Evolutionary conservation across 257 asterid species (phyloP).

Genomic region (Solanum arcanum): DNA sequence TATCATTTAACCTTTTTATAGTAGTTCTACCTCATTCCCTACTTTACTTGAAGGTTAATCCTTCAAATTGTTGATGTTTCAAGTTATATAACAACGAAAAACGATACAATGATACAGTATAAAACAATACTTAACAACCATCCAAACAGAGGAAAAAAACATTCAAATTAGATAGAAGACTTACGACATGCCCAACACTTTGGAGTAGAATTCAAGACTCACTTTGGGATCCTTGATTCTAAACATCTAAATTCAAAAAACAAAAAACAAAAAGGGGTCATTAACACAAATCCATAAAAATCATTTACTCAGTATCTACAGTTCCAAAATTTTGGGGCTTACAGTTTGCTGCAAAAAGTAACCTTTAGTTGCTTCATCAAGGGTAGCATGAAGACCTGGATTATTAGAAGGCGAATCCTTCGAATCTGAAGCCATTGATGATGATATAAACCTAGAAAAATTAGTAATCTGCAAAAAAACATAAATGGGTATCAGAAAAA

Average conservation of each 20-base stretch:
- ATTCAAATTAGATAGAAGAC: slow-evolving; percentile 16
- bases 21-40: background rate
- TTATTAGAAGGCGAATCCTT: slow-evolving; percentile 72
- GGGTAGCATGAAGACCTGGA: slow-evolving; percentile 60
- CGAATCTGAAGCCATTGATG: slow-evolving; percentile 37
- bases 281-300: background rate
- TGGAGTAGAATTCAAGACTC: slow-evolving; percentile 92
- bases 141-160: background rate
- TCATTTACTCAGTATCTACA: background rate
- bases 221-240: slow-evolving; percentile 86
- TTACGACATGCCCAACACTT: slow-evolving; percentile 92
- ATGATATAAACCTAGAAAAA: slow-evolving; percentile 26
- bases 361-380: slow-evolving; percentile 72
- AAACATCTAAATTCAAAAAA: slow-evolving; percentile 52
- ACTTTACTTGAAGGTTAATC: background rate
- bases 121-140: background rate
- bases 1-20: background rate
- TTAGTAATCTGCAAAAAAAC: slow-evolving; percentile 25
- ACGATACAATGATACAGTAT: background rate
- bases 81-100: too few relatives aligned
- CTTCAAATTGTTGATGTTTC: background rate
- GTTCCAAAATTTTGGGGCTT: slow-evolving; percentile 5
- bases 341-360: slow-evolving; percentile 89
- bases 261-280: background rate
- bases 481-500: background rate